Conservation (phyloP, 1,284 basidiomycete species). For the Puccinia polysora region DNA sequence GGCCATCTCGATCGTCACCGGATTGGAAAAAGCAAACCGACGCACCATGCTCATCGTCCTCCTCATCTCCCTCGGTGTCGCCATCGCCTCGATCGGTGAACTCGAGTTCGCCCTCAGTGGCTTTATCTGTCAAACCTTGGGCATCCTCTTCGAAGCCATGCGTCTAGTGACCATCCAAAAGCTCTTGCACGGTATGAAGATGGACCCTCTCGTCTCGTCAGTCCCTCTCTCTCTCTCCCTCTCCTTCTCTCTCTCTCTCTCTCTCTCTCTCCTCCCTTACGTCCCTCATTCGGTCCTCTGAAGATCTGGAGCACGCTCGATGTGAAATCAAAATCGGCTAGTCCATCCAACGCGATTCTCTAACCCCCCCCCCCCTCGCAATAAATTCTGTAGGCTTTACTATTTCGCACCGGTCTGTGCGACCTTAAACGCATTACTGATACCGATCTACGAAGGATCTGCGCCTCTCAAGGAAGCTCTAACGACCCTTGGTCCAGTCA, state of each 20-base stretch:
- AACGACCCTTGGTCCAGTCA: conserved; percentile 53
- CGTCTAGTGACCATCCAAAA: conserved; percentile 50
- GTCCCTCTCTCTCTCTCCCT: not conserved
- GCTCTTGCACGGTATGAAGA: conserved; percentile 49
- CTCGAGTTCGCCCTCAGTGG: conserved; percentile 51
- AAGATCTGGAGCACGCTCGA: no score
- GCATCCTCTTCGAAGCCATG: conserved; percentile 49
- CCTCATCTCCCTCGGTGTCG: conserved; percentile 56
- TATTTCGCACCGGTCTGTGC: conserved; percentile 52
- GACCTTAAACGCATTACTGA: conserved; percentile 54
- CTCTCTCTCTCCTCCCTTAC: not conserved
- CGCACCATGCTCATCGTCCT: conserved; percentile 54
- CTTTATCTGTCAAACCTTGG: conserved; percentile 48
- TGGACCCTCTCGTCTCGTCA: conserved; percentile 50
- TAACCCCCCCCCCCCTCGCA: not conserved
- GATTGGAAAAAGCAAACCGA: conserved; percentile 50
- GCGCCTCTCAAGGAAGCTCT: conserved; percentile 54
- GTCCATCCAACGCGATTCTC: not conserved
- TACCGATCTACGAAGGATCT: conserved; percentile 56
- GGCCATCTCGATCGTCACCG: conserved; percentile 51
- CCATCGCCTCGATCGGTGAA: conserved; percentile 44
- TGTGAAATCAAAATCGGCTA: not conserved
- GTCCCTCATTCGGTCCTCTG: not conserved
- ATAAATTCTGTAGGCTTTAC: conserved; percentile 7
- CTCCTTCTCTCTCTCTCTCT: not conserved